Evolutionary conservation across 352 stramenopile genomes (phyloP), one percentile per base, ranked within the genome.

Genomic region (Pythium sp.): DNA sequence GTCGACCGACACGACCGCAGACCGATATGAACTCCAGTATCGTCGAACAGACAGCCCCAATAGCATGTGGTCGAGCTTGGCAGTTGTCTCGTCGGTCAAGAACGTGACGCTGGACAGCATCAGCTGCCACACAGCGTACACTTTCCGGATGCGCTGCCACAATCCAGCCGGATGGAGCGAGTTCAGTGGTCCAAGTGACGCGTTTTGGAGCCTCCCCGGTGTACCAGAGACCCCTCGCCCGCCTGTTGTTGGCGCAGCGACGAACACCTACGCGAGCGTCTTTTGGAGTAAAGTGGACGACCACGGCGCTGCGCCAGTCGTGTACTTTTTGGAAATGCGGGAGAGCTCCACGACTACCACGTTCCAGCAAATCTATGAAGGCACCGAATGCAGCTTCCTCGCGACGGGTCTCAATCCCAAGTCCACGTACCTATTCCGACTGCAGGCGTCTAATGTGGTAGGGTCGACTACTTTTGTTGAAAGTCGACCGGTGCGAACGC

Each of bases 1-100:
- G 41, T 77, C 83, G 26, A 47, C 36, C 0, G 82, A 92, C 61
- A 82, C 82, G 57, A 93, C 86, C 0, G 80, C 87, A 2, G 86
- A 94, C 69, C 73, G 83, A 2, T 93, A 92, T 65, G 86, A 94
- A 61, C 62, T 92, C 22, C 86, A 94, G 63, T 93, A 82, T 61
- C 76, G 79, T 24, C 67, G 73, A 30, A 74, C 71, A 6, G 76
- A 92, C 34, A 87, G 77, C 54, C 57, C 63, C 18, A 78, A 85
- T 66, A 83, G 79, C 47, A 34, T 73, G 0, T 94, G 86, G 86
- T 59, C 67, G 1, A 75, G 72, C 0, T 75, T 94, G 1, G 67
- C 76, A 0, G 71, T 71, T 28, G 74, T 77, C 30, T 72, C 72
- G 0, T 62, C 73, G 0, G 73, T 72, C n/a, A 82, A 86, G 46